Conservation (phyloP, 2,329 filamentous ascomycete species). For the Ophiocordyceps robertsii region DNA sequence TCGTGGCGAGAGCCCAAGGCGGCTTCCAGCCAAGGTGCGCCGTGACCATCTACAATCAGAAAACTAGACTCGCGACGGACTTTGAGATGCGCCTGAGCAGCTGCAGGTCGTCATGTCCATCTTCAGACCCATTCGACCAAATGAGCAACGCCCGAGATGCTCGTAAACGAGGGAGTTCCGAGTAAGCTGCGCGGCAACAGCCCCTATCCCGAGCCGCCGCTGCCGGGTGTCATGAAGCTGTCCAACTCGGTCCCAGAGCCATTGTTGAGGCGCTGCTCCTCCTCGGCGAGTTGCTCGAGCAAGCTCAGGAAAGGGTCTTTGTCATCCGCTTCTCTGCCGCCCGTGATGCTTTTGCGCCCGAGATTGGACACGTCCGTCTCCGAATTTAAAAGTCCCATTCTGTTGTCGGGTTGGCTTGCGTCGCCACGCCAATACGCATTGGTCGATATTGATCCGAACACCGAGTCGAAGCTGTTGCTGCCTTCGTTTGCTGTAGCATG, state of each 20-base stretch:
- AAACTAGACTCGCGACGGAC: too few species aligned
- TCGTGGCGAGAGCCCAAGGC: neutral
- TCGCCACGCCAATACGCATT: conserved; percentile 38
- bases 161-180: neutral
- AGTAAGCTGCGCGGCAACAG: neutral
- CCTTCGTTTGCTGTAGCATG: conserved; percentile 14
- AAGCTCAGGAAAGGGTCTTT: conserved; percentile 72
- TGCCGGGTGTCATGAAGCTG: conserved; percentile 49
- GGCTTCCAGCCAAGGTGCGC: neutral
- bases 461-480: conserved; percentile 35
- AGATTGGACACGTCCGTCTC: conserved; percentile 22
- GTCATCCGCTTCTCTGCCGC: conserved; percentile 43
- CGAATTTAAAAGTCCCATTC: conserved; percentile 7
- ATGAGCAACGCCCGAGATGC: neutral
- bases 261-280: conserved; percentile 43
- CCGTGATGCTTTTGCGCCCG: conserved; percentile 33
- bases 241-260: conserved; percentile 64
- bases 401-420: conserved; percentile 13
- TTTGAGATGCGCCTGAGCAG: too few species aligned
- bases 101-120: too few species aligned
- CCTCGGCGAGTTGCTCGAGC: conserved; percentile 71
- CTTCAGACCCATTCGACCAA: too few species aligned
- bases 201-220: neutral
- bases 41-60: neutral
- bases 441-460: conserved; percentile 43